Evolutionary conservation across 805 yeast species (phyloP).

Genomic region (Kodamaea kakaduensis): DNA sequence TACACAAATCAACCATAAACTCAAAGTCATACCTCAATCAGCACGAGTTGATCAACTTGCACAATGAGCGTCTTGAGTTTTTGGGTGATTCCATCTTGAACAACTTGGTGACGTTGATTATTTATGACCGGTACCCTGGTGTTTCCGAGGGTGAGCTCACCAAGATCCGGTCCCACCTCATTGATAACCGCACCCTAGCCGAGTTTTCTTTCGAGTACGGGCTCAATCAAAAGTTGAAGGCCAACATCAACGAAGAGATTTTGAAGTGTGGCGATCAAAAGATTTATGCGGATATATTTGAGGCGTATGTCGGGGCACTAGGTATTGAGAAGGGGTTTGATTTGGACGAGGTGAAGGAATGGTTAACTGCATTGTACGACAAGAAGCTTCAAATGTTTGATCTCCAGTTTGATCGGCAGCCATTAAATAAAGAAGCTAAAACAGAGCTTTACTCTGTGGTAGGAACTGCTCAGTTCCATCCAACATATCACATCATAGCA

Average conservation of each 20-base stretch:
- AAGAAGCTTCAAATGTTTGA: slow-evolving; percentile 38
- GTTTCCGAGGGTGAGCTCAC: slow-evolving; percentile 82
- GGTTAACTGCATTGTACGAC: slow-evolving; percentile 53
- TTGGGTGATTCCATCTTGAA: slow-evolving; percentile 85
- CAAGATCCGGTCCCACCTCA: slow-evolving; percentile 60
- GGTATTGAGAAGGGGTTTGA: slow-evolving; percentile 52
- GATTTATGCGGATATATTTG: slow-evolving; percentile 83
- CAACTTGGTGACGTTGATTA: slow-evolving; percentile 62
- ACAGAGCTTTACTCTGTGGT: slow-evolving; percentile 71
- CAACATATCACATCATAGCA: slow-evolving; percentile 50
- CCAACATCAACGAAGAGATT: slow-evolving; percentile 44
- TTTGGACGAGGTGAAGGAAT: slow-evolving; percentile 46
- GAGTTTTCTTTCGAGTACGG: slow-evolving; percentile 69
- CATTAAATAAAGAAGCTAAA: slow-evolving; percentile 66
- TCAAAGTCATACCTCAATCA: slow-evolving; percentile 53
- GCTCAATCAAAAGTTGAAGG: slow-evolving; percentile 53
- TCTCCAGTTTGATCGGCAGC: slow-evolving; percentile 30
- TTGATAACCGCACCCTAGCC: slow-evolving; percentile 67
- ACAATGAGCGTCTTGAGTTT: slow-evolving; percentile 87
- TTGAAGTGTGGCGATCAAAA: slow-evolving; percentile 58
- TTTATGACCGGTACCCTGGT: slow-evolving; percentile 62
- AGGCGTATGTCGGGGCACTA: slow-evolving; percentile 90
- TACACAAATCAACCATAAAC: slow-evolving; percentile 71
- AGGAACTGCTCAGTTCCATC: slow-evolving; percentile 67
- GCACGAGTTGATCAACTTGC: slow-evolving; percentile 54